Percentiles rank a stretch among this genome's conserved stretches.
Evolutionary conservation across 805 yeast species (phyloP).

Genomic region (Candida xyloterini): DNA sequence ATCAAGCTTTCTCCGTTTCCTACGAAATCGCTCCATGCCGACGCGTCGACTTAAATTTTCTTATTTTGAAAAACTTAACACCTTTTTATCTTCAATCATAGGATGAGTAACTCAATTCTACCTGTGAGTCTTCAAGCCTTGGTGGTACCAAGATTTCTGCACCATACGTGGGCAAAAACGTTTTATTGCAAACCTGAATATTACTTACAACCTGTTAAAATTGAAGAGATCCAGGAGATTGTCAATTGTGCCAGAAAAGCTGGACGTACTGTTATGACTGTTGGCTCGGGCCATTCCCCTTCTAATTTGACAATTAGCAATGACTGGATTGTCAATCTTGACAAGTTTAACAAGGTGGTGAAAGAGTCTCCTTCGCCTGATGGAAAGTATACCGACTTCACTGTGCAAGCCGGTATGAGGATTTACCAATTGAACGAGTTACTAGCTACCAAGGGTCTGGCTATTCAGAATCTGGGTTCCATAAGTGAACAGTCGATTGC

Average conservation of each 20-base stretch:
- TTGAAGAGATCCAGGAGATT: constrained; percentile 66
- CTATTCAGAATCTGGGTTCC: constrained; percentile 89
- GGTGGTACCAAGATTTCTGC: constrained; percentile 43
- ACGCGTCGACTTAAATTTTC: constrained; percentile 9
- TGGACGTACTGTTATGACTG: constrained; percentile 69
- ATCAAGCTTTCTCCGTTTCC: constrained; percentile 1
- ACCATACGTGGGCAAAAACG: constrained; percentile 89
- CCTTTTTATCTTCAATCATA: background rate
- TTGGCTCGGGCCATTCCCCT: constrained; percentile 96
- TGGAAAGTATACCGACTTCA: constrained; percentile 78
- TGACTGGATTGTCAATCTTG: constrained; percentile 87
- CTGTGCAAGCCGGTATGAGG: constrained; percentile 92
- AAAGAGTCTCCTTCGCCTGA: constrained; percentile 44
- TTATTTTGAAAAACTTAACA: background rate
- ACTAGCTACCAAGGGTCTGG: constrained; percentile 62
- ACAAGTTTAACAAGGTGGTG: constrained; percentile 58
- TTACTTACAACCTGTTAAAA: constrained; percentile 69
- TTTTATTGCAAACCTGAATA: constrained; percentile 72
- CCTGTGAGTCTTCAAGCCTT: constrained; percentile 28
- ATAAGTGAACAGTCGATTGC: constrained; percentile 92
- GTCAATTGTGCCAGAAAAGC: constrained; percentile 61
- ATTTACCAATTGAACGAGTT: constrained; percentile 68
- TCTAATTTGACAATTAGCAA: constrained; percentile 83
- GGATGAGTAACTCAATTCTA: constrained; percentile 12
- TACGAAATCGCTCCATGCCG: background rate